Percentiles rank a stretch among this genome's conserved stretches.
These are phyloP conservation scores for Dioszegia hungarica DNA, from an alignment of 768 basidiomycete species.

Conservation along the genomic window DNA sequence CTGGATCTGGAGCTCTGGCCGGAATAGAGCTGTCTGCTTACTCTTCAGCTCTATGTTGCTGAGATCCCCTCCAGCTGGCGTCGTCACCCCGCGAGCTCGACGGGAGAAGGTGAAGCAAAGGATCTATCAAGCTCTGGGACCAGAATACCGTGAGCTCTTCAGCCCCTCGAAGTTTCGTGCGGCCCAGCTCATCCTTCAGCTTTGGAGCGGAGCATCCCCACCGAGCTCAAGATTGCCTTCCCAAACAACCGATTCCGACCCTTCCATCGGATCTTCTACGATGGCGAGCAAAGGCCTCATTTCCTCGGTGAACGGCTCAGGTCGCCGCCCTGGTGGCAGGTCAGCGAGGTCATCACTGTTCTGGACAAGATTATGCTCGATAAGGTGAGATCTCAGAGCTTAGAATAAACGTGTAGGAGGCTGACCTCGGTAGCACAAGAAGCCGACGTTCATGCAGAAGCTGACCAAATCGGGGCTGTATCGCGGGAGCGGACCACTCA, in stretches of 20 bases:
- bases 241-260: conserved; percentile 87
- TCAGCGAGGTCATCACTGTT: conserved; percentile 80
- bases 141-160: conserved; percentile 19
- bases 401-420: not conserved
- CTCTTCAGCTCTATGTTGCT: conserved; percentile 66
- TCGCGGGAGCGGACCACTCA: conserved; percentile 67
- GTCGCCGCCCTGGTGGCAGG: conserved; percentile 91
- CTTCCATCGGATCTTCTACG: conserved; percentile 75
- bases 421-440: conserved; percentile 62
- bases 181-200: conserved; percentile 3
- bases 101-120: conserved; percentile 34
- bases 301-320: conserved; percentile 83
- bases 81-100: conserved; percentile 53
- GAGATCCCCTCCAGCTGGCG: conserved; percentile 57
- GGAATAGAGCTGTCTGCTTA: not conserved
- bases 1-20: conserved; percentile 1
- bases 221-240: conserved; percentile 92
- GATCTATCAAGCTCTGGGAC: conserved; percentile 21
- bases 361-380: conserved; percentile 83
- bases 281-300: conserved; percentile 69
- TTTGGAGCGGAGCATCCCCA: conserved; percentile 45
- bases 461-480: conserved; percentile 70
- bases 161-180: conserved; percentile 53
- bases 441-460: conserved; percentile 78
- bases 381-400: conserved; percentile 55